Evolutionary conservation across 345 rosid genomes (phyloP).

Genomic region (Durio zibethinus): DNA sequence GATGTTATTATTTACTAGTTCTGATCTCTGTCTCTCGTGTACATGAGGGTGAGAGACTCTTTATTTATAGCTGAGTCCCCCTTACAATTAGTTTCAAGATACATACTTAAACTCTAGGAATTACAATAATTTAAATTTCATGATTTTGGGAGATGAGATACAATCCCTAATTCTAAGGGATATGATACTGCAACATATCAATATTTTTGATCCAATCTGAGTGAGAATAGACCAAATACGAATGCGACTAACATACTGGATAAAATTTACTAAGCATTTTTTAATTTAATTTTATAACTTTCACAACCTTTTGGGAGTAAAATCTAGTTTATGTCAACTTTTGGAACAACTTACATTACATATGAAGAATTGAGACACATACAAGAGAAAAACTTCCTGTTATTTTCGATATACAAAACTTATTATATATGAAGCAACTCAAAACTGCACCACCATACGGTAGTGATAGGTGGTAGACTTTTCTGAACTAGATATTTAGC

Average conservation of each 20-base stretch:
- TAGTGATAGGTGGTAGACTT: not conserved
- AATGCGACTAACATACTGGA: not conserved
- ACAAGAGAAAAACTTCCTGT: not conserved
- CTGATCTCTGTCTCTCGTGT: no score
- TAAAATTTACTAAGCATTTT: not conserved
- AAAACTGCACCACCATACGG: not conserved
- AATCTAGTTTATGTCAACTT: not conserved
- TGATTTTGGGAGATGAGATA: no score
- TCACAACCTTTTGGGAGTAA: not conserved
- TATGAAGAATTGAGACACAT: not conserved
- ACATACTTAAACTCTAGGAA: no score
- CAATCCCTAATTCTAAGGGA: no score
- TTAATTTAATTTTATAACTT: not conserved
- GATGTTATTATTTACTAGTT: no score
- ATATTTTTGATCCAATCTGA: no score
- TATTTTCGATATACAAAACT: not conserved
- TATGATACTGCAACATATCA: no score
- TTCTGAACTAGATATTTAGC: not conserved
- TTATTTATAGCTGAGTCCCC: no score
- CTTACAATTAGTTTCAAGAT: no score
- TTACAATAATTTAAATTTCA: no score
- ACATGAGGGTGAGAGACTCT: no score
- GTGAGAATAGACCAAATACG: slow-evolving; percentile 28
- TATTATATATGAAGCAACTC: not conserved
- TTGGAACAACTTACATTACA: not conserved